phyloP scores from a whole-genome alignment of 2,329 filamentous ascomycete species.

The Xenoacremonium recifei region DNA sequence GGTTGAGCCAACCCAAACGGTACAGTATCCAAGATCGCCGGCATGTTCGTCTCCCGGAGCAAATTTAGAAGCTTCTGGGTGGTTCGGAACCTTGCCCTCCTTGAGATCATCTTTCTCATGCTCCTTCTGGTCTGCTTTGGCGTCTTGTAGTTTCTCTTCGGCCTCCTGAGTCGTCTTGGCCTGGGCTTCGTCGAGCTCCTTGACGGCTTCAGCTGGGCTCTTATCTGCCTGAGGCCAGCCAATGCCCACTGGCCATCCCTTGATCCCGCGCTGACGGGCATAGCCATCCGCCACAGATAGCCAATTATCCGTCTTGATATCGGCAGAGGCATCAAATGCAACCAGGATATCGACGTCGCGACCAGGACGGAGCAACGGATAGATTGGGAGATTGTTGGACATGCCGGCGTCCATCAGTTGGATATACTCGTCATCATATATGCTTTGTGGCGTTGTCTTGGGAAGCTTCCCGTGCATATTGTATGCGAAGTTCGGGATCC shows the following conservation, averaged over 20 bases:
- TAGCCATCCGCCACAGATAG: slow-evolving; percentile 92
- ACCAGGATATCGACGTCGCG: slow-evolving; percentile 86
- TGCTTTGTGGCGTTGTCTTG: slow-evolving; percentile 71
- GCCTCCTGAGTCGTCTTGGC: slow-evolving; percentile 59
- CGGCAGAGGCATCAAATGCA: slow-evolving; percentile 91
- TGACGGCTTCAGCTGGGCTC: slow-evolving; percentile 56
- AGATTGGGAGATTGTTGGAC: slow-evolving; percentile 97
- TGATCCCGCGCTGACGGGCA: slow-evolving; percentile 82
- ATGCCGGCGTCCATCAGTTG: slow-evolving; percentile 96
- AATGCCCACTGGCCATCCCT: slow-evolving; percentile 92
- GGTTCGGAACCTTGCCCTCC: slow-evolving; percentile 21
- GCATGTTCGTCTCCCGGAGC: slow-evolving; percentile 42
- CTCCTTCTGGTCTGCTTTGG: slow-evolving; percentile 46
- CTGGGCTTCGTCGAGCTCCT: slow-evolving; percentile 66
- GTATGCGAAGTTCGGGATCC: slow-evolving; percentile 84
- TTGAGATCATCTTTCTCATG: slow-evolving; percentile 23
- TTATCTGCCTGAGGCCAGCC: slow-evolving; percentile 77
- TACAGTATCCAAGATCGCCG: slow-evolving; percentile 83
- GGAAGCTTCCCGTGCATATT: slow-evolving; percentile 77
- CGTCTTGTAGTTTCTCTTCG: slow-evolving; percentile 61
- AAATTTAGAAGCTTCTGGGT: slow-evolving; percentile 35
- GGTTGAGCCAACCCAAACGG: slow-evolving; percentile 88
- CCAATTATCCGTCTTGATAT: slow-evolving; percentile 95
- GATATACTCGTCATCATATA: slow-evolving; percentile 69
- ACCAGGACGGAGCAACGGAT: slow-evolving; percentile 85